These are phyloP conservation scores for Torulaspora indica DNA, from an alignment of 805 yeast genomes.

Conservation along the genomic window DNA sequence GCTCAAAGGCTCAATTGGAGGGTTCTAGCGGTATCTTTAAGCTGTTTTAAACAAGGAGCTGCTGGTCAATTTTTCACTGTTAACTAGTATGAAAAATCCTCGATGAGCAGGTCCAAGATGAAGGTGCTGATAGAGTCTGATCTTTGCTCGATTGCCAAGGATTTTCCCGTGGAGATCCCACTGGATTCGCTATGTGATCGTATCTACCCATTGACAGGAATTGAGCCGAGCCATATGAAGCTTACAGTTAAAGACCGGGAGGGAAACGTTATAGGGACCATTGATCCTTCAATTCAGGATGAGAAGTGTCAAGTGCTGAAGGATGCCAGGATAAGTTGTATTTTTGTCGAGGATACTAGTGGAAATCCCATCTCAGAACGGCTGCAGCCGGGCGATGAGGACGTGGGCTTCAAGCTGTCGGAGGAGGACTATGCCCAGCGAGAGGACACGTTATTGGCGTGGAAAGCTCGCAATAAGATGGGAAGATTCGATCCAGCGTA, in stretches of 20 bases:
- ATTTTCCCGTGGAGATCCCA: slow-evolving; percentile 14
- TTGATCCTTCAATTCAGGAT: neutral
- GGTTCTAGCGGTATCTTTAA: neutral
- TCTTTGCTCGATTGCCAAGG: slow-evolving; percentile 21
- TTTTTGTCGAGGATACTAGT: slow-evolving; percentile 53
- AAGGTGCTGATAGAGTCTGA: slow-evolving; percentile 19
- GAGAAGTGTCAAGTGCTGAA: slow-evolving; percentile 1
- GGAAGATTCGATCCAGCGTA: slow-evolving; percentile 68
- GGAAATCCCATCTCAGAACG: slow-evolving; percentile 48
- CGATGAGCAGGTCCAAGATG: slow-evolving; percentile 4
- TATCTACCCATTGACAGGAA: slow-evolving; percentile 28
- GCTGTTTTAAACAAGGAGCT: neutral
- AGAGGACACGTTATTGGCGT: slow-evolving; percentile 59
- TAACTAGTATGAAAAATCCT: neutral
- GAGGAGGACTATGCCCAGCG: slow-evolving; percentile 47
- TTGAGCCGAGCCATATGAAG: slow-evolving; percentile 28
- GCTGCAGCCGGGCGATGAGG: slow-evolving; percentile 24
- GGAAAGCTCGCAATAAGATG: slow-evolving; percentile 66
- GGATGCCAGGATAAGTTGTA: slow-evolving; percentile 1
- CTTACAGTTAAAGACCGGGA: slow-evolving; percentile 13
- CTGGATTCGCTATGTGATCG: slow-evolving; percentile 22
- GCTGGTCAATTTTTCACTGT: neutral
- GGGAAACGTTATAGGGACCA: slow-evolving; percentile 1
- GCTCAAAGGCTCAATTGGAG: neutral
- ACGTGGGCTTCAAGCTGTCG: slow-evolving; percentile 20